Conservation (phyloP, 1,284 basidiomycete species). For the Microbotryomycetes sp. region DNA sequence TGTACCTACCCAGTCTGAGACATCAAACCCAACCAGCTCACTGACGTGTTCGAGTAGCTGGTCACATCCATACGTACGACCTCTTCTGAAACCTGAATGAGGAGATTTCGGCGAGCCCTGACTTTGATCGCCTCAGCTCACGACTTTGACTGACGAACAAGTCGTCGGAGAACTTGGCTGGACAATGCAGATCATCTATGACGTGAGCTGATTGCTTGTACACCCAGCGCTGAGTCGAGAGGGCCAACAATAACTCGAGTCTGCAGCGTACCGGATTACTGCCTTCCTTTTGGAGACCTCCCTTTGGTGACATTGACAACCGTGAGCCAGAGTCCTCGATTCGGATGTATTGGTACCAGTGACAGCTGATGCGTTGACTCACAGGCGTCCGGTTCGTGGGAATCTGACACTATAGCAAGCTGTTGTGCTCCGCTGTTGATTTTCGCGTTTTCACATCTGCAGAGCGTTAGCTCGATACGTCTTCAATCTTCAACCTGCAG, state of each 20-base stretch:
- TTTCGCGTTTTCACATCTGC: not conserved
- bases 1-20: conserved; percentile 46
- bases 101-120: conserved; percentile 30
- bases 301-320: conserved; percentile 68
- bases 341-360: too few relatives aligned
- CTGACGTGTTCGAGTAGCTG: conserved; percentile 7
- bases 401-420: not conserved
- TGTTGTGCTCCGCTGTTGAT: not conserved
- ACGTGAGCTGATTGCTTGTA: conserved; percentile 55
- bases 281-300: conserved; percentile 63
- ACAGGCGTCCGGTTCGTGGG: not conserved
- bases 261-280: conserved; percentile 49
- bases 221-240: not conserved
- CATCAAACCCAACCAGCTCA: not conserved
- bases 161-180: conserved; percentile 73
- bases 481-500: conserved; percentile 52
- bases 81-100: not conserved
- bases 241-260: too few relatives aligned
- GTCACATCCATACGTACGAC: conserved; percentile 21
- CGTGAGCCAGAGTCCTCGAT: conserved; percentile 7
- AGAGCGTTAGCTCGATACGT: conserved; percentile 26
- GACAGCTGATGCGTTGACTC: not conserved
- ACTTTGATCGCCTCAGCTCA: conserved; percentile 54
- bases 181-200: conserved; percentile 72
- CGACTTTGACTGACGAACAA: conserved; percentile 61